Base-by-base conservation (phyloP, 1,139 yeast genomes). In the Debaryomyces sp. region DNA sequence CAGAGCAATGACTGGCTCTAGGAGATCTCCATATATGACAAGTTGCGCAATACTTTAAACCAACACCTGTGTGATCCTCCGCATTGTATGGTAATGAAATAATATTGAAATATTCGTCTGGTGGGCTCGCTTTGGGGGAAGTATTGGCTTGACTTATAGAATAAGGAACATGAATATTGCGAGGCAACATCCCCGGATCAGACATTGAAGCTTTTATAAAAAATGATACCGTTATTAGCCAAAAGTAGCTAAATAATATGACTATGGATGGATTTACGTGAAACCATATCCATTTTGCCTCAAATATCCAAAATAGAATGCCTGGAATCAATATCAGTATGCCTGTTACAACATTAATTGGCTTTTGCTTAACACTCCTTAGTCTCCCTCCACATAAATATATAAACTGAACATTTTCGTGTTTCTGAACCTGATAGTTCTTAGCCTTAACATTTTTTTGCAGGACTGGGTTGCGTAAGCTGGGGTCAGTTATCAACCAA, bases 101-200 rank as follows among this genome's bases (percentile, higher is more conserved):
- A 27, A 74, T 67, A 58, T 78, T 82, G 58, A 76, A 77, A 62
- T 88, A 88, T 57, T 87, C 95, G 5, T 73, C 75, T 0, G 96
- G 96, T 15, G 62, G 47, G 61, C 63, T 40, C 57, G 56, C 18
- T 62, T 62, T 32, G 67, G 68, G 43, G 43, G 48, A 47, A 22
- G 13, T 27, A 5, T 36, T 43, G 12, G 49, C 48, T 12, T 33
- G 21, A 5, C 17, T 37, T 6, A 55, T 42, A 22, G 43, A 34
- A 18, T 37, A 36, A 0, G 85, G 79, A 1, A 84, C 42, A 56
- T 89, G 95, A 5, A 85, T 63, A 60, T 87, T 86, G 50, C 84
- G 70, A 0, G 96, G 92, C n/a, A 87, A 61, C 1, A 77, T 67
- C 0, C 96, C 96, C 0, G 96, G 89, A 58, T 89, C 96, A 9